phyloP scores from a whole-genome alignment of 441 rosid genomes.

The Erodium chrysanthum region DNA sequence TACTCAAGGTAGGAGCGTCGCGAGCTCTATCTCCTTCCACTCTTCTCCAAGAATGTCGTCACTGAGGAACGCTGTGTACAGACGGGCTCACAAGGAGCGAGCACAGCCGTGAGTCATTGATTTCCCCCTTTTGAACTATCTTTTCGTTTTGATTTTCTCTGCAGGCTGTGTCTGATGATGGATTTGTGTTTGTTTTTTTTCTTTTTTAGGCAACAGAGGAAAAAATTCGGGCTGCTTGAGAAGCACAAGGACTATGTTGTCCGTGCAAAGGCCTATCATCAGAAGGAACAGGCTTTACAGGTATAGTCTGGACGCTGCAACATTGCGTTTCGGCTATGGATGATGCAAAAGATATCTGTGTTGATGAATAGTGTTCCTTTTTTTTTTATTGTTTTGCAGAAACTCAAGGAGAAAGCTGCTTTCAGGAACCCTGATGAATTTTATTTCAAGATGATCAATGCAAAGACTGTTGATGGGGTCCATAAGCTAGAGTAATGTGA shows the following conservation, averaged over 20 bases:
- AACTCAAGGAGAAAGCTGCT: slow-evolving; percentile 73
- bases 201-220: slow-evolving; percentile 47
- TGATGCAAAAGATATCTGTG: no score
- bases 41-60: no score
- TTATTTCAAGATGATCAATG: slow-evolving; percentile 67
- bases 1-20: no score
- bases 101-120: no score
- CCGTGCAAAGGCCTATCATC: slow-evolving; percentile 69
- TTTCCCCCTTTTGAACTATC: no score
- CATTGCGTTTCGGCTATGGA: no score
- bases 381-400: slow-evolving; percentile 29
- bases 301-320: slow-evolving; percentile 16
- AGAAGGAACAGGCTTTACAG: slow-evolving; percentile 51
- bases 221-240: slow-evolving; percentile 68
- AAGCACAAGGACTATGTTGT: slow-evolving; percentile 84
- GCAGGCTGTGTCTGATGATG: no score
- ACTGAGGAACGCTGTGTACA: no score
- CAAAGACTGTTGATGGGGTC: slow-evolving; percentile 43
- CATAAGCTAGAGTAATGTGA: slow-evolving; percentile 52
- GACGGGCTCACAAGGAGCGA: no score
- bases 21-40: no score
- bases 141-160: no score
- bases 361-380: background rate
- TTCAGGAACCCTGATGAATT: slow-evolving; percentile 84
- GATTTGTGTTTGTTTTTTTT: background rate